Conservation (phyloP, 352 stramenopile genomes). For the Pythium grandisporangium region DNA sequence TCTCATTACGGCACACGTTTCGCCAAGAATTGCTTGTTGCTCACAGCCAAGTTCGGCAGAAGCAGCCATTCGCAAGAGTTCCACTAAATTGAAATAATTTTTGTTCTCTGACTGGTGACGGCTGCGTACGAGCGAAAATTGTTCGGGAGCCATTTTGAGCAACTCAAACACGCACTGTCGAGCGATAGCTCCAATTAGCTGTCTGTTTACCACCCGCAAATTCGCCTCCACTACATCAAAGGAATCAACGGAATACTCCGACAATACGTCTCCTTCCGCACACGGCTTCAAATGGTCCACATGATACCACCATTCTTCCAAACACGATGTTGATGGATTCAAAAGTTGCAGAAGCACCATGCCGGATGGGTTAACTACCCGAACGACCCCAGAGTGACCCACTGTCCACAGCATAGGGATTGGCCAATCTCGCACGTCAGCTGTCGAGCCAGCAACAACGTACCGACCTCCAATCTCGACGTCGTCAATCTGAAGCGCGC, state of each 20-base stretch:
- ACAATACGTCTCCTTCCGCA: slow-evolving; percentile 8
- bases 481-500: slow-evolving; percentile 65
- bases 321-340: slow-evolving; percentile 31
- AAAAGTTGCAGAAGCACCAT: slow-evolving; percentile 57
- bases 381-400: slow-evolving; percentile 40
- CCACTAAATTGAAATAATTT: slow-evolving; percentile 35
- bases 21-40: slow-evolving; percentile 20
- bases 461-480: slow-evolving; percentile 56
- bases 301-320: slow-evolving; percentile 69
- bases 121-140: slow-evolving; percentile 26
- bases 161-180: slow-evolving; percentile 56
- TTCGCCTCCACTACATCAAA: slow-evolving; percentile 23
- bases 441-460: slow-evolving; percentile 23
- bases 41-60: slow-evolving; percentile 43
- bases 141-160: slow-evolving; percentile 41
- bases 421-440: slow-evolving; percentile 29
- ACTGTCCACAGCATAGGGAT: slow-evolving; percentile 57
- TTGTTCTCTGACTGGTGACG: slow-evolving; percentile 7
- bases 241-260: slow-evolving; percentile 28
- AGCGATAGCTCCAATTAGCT: slow-evolving; percentile 47
- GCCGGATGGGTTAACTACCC: slow-evolving; percentile 33
- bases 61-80: slow-evolving; percentile 43
- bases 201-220: slow-evolving; percentile 27
- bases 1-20: slow-evolving; percentile 2
- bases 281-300: slow-evolving; percentile 35